These are phyloP conservation scores for Cyclostephanos invisitatus DNA, from an alignment of 108 stramenopile species.

Conservation along the genomic window DNA sequence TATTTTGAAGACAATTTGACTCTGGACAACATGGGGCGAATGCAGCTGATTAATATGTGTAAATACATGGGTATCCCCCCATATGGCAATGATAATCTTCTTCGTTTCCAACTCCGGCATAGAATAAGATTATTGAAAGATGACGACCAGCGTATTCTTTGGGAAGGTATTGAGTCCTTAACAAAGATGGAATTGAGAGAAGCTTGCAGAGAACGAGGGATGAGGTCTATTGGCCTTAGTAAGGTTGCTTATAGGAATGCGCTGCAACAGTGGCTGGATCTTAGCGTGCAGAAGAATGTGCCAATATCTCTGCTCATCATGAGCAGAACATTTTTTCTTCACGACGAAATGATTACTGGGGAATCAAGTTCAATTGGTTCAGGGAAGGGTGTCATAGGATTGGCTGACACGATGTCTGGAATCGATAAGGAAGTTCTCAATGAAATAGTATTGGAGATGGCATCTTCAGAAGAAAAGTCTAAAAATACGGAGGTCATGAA, in stretches of 20 bases:
- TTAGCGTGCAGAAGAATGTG: constrained; percentile 92
- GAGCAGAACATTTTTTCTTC: constrained; percentile 93
- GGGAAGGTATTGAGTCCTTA: constrained; percentile 96
- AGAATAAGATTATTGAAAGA: constrained; percentile 82
- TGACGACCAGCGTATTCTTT: constrained; percentile 97
- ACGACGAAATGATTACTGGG: constrained; percentile 57
- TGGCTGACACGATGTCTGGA: constrained; percentile 92
- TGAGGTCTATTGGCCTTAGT: constrained; percentile 94
- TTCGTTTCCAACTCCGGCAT: constrained; percentile 95
- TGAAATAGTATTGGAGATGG: constrained; percentile 94
- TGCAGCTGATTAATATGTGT: constrained; percentile 96
- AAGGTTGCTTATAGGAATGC: constrained; percentile 86
- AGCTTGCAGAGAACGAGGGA: constrained; percentile 96
- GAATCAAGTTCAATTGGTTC: neutral
- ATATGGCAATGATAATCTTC: constrained; percentile 91
- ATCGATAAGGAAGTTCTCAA: constrained; percentile 94
- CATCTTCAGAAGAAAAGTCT: constrained; percentile 80
- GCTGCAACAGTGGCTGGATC: constrained; percentile 96
- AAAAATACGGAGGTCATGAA: constrained; percentile 73
- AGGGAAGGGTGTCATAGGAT: constrained; percentile 64
- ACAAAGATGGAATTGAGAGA: constrained; percentile 97
- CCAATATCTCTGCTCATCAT: constrained; percentile 96
- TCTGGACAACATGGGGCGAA: constrained; percentile 95
- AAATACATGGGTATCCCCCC: constrained; percentile 95
- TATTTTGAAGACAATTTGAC: constrained; percentile 97